Percentiles rank a stretch among this genome's conserved stretches.
Evolutionary conservation across 208 protist species (phyloP).

Genomic region (Trypanosoma lewisi): DNA sequence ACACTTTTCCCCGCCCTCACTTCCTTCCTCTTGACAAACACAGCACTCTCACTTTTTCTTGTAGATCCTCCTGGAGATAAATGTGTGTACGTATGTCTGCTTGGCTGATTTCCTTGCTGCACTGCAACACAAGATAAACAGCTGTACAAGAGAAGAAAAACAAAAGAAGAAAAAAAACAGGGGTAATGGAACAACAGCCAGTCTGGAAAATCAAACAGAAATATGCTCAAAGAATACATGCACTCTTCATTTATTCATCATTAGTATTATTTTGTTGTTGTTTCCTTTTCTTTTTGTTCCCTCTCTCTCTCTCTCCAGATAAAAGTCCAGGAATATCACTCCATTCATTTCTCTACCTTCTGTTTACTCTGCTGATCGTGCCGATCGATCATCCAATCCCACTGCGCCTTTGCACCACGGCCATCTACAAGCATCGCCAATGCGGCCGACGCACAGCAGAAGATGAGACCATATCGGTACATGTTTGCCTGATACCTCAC

Average conservation of each 20-base stretch:
- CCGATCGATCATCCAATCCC: slow-evolving; percentile 62
- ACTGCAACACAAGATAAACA: too few relatives aligned
- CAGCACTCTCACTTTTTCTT: too few relatives aligned
- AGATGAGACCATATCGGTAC: slow-evolving; percentile 70
- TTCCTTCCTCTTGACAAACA: too few relatives aligned
- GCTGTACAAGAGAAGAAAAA: not conserved
- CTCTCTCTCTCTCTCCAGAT: not conserved
- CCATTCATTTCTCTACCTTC: not conserved
- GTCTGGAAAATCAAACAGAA: not conserved
- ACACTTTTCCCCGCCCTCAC: too few relatives aligned
- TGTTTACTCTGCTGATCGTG: slow-evolving; percentile 20
- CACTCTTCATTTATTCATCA: too few relatives aligned
- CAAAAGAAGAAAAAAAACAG: slow-evolving; percentile 18
- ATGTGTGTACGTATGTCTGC: too few relatives aligned
- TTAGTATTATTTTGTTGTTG: too few relatives aligned
- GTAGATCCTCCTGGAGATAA: too few relatives aligned
- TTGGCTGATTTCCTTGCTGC: too few relatives aligned
- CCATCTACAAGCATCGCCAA: slow-evolving; percentile 48
- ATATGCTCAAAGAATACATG: not conserved
- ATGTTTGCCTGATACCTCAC: slow-evolving; percentile 54
- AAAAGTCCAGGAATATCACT: not conserved
- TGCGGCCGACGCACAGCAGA: slow-evolving; percentile 66
- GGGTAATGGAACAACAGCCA: too few relatives aligned
- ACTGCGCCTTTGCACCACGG: slow-evolving; percentile 41
- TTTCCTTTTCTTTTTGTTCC: slow-evolving; percentile 1